Evolutionary conservation across 495 filamentous ascomycete genomes (phyloP).

Genomic region (Penicillium pulvis): DNA sequence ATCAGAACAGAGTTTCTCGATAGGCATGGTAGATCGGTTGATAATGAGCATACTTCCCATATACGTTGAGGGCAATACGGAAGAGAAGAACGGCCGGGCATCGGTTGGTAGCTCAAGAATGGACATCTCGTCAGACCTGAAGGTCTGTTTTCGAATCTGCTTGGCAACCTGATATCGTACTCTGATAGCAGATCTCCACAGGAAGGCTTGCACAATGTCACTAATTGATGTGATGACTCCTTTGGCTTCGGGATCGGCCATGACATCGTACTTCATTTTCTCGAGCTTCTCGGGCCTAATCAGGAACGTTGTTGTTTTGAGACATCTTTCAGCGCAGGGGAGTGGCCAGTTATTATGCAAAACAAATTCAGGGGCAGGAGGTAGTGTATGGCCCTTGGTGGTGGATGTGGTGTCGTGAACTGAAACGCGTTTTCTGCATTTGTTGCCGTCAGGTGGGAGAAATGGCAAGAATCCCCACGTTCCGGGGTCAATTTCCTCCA

Average conservation of each 20-base stretch:
- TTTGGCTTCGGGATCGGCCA: slow-evolving; percentile 11
- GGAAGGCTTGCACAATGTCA: slow-evolving; percentile 10
- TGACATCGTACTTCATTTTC: slow-evolving; percentile 15
- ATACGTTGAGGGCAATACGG: neutral
- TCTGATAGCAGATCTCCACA: slow-evolving; percentile 8
- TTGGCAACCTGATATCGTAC: neutral
- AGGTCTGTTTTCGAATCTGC: slow-evolving; percentile 7
- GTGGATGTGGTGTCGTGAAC: too few relatives aligned
- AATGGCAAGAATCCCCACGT: slow-evolving; percentile 11
- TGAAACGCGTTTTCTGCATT: too few relatives aligned
- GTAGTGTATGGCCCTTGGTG: too few relatives aligned
- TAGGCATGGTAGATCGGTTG: slow-evolving; percentile 13
- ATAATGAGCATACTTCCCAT: slow-evolving; percentile 13
- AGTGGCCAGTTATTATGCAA: slow-evolving; percentile 10
- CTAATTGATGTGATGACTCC: slow-evolving; percentile 6
- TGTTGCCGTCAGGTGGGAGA: slow-evolving; percentile 3
- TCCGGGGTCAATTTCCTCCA: slow-evolving; percentile 12
- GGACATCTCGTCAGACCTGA: slow-evolving; percentile 6
- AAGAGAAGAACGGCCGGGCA: slow-evolving; percentile 9
- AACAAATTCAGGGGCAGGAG: too few relatives aligned
- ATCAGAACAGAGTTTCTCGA: slow-evolving; percentile 13
- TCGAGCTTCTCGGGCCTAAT: slow-evolving; percentile 4
- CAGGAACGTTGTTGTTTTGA: slow-evolving; percentile 11
- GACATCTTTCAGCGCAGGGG: slow-evolving; percentile 11
- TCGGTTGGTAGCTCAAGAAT: slow-evolving; percentile 11